These are phyloP conservation scores for Tolypocladium ophioglossoides DNA, from an alignment of 2,329 filamentous ascomycete species.

Conservation along the genomic window DNA sequence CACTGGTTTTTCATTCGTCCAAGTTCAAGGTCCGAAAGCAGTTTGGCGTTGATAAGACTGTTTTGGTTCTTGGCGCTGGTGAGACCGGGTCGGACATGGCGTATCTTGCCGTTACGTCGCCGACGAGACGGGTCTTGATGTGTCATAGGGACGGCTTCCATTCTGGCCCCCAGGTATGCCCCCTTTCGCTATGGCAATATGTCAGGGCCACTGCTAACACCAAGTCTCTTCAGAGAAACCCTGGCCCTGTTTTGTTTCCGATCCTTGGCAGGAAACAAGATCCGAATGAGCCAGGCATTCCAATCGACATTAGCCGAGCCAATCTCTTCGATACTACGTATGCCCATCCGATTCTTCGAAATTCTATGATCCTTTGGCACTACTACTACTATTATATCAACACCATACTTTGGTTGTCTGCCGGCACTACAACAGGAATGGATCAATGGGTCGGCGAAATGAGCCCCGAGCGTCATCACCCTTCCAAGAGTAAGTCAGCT, in stretches of 20 bases:
- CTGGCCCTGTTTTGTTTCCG: conserved; percentile 9
- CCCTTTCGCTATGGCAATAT: neutral
- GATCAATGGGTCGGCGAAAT: conserved; percentile 32
- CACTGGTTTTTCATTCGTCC: conserved; percentile 30
- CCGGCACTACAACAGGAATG: conserved; percentile 26
- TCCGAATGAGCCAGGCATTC: conserved; percentile 20
- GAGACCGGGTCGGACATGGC: conserved; percentile 33
- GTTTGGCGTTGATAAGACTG: conserved; percentile 25
- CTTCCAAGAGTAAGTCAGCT: conserved; percentile 9
- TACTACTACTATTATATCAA: conserved; percentile 31
- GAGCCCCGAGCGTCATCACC: conserved; percentile 19
- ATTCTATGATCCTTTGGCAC: conserved; percentile 25
- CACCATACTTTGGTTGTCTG: conserved; percentile 17
- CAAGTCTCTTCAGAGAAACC: conserved; percentile 4
- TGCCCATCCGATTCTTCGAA: conserved; percentile 27
- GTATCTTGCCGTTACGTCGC: conserved; percentile 29
- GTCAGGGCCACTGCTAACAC: neutral
- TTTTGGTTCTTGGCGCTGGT: conserved; percentile 30
- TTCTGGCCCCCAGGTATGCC: conserved; percentile 25
- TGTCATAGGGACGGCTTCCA: conserved; percentile 32
- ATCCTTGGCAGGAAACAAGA: conserved; percentile 6
- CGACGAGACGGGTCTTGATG: conserved; percentile 26
- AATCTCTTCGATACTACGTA: conserved; percentile 36
- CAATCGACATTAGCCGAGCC: conserved; percentile 28
- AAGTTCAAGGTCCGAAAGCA: conserved; percentile 27